phyloP scores from a whole-genome alignment of 805 yeast species.

The Saturnispora zaruensis region DNA sequence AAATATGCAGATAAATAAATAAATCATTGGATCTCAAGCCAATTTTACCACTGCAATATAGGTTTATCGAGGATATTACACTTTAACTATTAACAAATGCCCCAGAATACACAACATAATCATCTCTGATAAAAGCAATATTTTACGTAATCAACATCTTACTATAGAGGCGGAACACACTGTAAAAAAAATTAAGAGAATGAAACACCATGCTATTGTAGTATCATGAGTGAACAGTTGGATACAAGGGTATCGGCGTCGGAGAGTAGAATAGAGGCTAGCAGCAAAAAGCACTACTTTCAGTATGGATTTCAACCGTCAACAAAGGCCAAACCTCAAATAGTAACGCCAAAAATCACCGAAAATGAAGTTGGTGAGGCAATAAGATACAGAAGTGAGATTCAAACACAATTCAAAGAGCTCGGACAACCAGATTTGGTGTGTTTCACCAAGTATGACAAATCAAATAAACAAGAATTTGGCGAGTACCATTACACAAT shows the following conservation, averaged over 20 bases:
- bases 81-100: too few species aligned
- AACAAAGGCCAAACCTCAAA: conserved; percentile 15
- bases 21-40: too few species aligned
- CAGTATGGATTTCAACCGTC: background rate
- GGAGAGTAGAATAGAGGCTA: background rate
- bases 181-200: background rate
- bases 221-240: background rate
- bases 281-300: background rate
- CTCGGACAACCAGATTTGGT: conserved; percentile 72
- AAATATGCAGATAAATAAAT: too few species aligned
- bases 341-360: conserved; percentile 29
- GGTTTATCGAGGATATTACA: too few species aligned
- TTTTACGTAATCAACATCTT: too few species aligned
- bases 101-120: too few species aligned
- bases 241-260: background rate
- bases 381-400: conserved; percentile 39
- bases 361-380: conserved; percentile 46
- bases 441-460: conserved; percentile 39
- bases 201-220: background rate
- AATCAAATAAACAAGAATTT: conserved; percentile 36
- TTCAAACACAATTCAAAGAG: conserved; percentile 38
- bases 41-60: too few species aligned
- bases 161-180: background rate
- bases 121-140: too few species aligned
- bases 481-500: conserved; percentile 48